phyloP scores from a whole-genome alignment of 768 basidiomycete genomes.

The Kwoniella pini region DNA sequence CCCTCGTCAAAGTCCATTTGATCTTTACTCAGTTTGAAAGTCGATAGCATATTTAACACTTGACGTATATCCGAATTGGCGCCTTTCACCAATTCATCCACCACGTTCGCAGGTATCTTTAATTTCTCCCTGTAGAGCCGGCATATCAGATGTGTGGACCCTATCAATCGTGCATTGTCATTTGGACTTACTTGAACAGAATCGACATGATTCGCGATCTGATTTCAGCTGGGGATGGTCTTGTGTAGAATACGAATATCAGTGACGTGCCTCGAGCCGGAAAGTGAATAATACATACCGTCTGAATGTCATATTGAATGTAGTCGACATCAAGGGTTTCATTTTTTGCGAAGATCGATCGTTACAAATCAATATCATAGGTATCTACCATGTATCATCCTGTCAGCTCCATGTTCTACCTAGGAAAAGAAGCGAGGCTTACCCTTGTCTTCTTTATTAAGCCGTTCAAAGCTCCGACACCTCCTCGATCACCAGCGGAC shows the following conservation, averaged over 20 bases:
- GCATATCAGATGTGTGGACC: background rate
- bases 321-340: constrained; percentile 74
- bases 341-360: constrained; percentile 84
- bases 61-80: constrained; percentile 93
- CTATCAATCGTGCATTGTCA: background rate
- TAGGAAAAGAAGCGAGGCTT: constrained; percentile 10
- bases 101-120: constrained; percentile 83
- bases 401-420: too few species aligned
- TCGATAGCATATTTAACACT: constrained; percentile 96
- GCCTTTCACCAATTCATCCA: constrained; percentile 86
- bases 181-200: constrained; percentile 71
- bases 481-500: constrained; percentile 96
- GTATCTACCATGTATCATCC: constrained; percentile 62
- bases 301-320: constrained; percentile 73
- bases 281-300: constrained; percentile 60
- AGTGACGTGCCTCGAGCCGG: background rate
- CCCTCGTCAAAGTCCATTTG: constrained; percentile 89
- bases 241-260: constrained; percentile 51
- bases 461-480: constrained; percentile 87
- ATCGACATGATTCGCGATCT: constrained; percentile 87
- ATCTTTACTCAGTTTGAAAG: constrained; percentile 78
- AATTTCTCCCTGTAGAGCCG: constrained; percentile 72
- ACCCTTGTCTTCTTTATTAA: constrained; percentile 93
- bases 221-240: constrained; percentile 73
- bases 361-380: constrained; percentile 97